A percentile compares a stretch with the other conserved stretches of the same genome.
phyloP scores from a whole-genome alignment of 345 rosid genomes.

The Acer yangbiense region DNA sequence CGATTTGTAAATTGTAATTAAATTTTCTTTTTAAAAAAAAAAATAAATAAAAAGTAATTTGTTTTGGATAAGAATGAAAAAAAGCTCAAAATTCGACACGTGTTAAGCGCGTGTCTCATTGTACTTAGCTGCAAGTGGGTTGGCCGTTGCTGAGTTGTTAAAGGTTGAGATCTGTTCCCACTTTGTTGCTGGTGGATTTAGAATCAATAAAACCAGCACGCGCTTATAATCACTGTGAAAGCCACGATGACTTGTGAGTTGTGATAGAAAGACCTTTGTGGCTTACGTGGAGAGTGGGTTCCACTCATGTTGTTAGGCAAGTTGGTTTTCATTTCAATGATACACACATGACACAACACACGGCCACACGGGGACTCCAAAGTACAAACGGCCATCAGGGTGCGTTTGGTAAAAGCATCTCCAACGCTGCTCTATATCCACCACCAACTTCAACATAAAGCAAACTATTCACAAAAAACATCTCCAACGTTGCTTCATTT shows the following conservation, averaged over 20 bases:
- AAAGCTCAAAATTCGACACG: background rate
- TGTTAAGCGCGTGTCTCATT: background rate
- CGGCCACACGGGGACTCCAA: no score
- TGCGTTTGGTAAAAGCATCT: no score
- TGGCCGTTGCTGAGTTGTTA: background rate
- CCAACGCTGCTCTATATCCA: no score
- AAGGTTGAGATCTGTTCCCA: constrained; percentile 1
- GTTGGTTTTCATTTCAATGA: background rate
- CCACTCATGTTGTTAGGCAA: background rate
- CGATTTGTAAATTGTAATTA: no score
- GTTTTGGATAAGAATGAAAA: background rate
- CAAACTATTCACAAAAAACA: no score
- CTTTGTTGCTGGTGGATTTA: background rate
- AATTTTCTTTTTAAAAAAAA: no score
- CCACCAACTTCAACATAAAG: no score
- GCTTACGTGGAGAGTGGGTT: background rate
- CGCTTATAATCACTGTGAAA: background rate
- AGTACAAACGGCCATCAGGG: no score
- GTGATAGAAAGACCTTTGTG: background rate
- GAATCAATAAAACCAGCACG: background rate
- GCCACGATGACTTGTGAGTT: background rate
- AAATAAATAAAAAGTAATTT: background rate
- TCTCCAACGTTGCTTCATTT: no score
- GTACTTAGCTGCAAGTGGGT: background rate
- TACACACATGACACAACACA: background rate